Evolutionary conservation across 2,329 filamentous ascomycete species (phyloP).

Genomic region (Trichophyton verrucosum): DNA sequence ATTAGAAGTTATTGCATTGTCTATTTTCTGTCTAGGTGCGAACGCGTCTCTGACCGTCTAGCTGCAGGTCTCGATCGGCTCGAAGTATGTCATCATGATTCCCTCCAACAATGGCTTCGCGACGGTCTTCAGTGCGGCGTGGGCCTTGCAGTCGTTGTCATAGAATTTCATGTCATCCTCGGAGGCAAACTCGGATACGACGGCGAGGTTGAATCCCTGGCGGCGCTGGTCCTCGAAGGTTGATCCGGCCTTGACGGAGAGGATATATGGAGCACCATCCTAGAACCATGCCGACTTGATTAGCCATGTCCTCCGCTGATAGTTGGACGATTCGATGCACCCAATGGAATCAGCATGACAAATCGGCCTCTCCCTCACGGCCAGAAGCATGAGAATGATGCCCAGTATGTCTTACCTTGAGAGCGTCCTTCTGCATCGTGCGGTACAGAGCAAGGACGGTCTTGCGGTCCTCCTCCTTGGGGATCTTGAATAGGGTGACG

Average conservation of each 20-base stretch:
- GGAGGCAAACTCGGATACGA: slow-evolving; percentile 46
- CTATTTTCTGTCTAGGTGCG: not conserved
- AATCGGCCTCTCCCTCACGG: too few relatives aligned
- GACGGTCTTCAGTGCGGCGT: slow-evolving; percentile 28
- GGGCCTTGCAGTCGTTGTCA: slow-evolving; percentile 43
- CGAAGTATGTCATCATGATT: slow-evolving; percentile 18
- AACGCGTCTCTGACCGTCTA: not conserved
- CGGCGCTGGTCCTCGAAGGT: slow-evolving; percentile 39
- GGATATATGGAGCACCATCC: slow-evolving; percentile 56
- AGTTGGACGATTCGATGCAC: too few relatives aligned
- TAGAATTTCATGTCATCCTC: slow-evolving; percentile 55
- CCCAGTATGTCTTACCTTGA: slow-evolving; percentile 21
- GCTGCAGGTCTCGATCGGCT: slow-evolving; percentile 8
- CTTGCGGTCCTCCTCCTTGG: slow-evolving; percentile 28
- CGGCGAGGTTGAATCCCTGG: slow-evolving; percentile 50
- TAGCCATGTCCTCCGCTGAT: not conserved
- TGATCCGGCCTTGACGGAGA: slow-evolving; percentile 40
- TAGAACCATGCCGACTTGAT: slow-evolving; percentile 20
- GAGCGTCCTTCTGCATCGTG: slow-evolving; percentile 22
- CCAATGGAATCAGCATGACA: too few relatives aligned
- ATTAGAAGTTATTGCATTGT: not conserved
- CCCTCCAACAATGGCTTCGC: slow-evolving; percentile 15
- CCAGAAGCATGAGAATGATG: too few relatives aligned
- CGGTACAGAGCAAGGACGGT: slow-evolving; percentile 27
- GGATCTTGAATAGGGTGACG: slow-evolving; percentile 37